phyloP scores from a whole-genome alignment of 805 yeast genomes.

The Ogataea methanolica region DNA sequence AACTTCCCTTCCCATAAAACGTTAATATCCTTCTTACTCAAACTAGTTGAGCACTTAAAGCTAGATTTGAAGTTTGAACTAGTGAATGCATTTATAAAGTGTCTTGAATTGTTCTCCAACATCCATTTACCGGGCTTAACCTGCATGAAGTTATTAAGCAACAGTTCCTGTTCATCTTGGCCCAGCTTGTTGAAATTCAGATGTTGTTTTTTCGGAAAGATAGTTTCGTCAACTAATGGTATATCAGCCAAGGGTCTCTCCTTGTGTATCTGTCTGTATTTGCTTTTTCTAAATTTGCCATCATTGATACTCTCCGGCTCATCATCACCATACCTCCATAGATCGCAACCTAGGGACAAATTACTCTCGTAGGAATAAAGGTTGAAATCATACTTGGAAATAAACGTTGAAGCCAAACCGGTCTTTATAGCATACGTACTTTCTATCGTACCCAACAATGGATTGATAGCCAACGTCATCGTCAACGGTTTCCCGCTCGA shows the following conservation, averaged over 20 bases:
- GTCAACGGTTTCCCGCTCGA: conserved; percentile 88
- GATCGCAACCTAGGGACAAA: conserved; percentile 78
- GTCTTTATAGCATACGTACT: conserved; percentile 86
- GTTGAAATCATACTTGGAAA: conserved; percentile 85
- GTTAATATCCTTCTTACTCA: conserved; percentile 56
- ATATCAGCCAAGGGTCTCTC: background rate
- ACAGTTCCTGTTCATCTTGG: conserved; percentile 16
- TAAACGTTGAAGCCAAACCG: conserved; percentile 65
- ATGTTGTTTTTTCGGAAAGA: background rate
- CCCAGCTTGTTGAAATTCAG: conserved; percentile 16
- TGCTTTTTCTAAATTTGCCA: background rate
- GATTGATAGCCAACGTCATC: conserved; percentile 81
- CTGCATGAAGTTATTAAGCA: conserved; percentile 20
- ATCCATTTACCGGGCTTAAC: conserved; percentile 16
- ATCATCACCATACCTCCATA: conserved; percentile 49
- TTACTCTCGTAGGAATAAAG: conserved; percentile 87
- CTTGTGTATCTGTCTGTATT: background rate
- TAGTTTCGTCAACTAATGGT: conserved; percentile 3
- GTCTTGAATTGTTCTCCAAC: conserved; percentile 16
- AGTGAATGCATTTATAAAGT: conserved; percentile 34
- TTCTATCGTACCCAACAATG: conserved; percentile 83
- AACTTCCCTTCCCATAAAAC: conserved; percentile 85
- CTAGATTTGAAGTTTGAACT: conserved; percentile 63
- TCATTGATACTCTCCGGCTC: background rate
- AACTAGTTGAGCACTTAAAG: conserved; percentile 65